Conservation (phyloP, 371 early-diverging fungal species). For the Zancudomyces culisetae region DNA sequence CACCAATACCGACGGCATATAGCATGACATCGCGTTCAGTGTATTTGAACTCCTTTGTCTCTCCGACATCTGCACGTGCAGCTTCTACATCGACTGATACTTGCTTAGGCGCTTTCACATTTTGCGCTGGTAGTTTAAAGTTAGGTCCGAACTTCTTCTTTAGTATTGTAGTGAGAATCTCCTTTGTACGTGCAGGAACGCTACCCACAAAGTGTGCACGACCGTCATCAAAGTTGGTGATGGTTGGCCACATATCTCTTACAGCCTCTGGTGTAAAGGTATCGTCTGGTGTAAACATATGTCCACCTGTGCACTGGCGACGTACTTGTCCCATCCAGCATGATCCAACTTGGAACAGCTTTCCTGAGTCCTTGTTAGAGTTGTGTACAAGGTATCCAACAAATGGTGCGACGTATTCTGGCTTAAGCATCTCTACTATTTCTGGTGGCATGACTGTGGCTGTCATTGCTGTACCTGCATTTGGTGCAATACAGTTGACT, state of each 20-base stretch:
- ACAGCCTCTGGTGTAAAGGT: conserved; percentile 71
- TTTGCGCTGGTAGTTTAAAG: too few relatives aligned
- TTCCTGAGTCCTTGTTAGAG: conserved; percentile 62
- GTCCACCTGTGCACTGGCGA: conserved; percentile 77
- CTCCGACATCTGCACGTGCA: conserved; percentile 28
- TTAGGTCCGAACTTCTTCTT: not conserved
- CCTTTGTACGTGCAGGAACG: conserved; percentile 15
- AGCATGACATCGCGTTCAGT: conserved; percentile 74
- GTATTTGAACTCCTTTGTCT: conserved; percentile 40
- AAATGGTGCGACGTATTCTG: conserved; percentile 90
- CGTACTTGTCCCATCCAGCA: conserved; percentile 86
- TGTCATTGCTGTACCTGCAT: conserved; percentile 96
- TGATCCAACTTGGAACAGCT: conserved; percentile 83
- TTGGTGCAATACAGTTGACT: conserved; percentile 87
- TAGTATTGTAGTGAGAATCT: conserved; percentile 12
- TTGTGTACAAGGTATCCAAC: conserved; percentile 88
- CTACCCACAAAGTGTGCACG: conserved; percentile 34
- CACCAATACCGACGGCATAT: conserved; percentile 84
- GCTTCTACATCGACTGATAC: conserved; percentile 39
- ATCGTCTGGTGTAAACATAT: conserved; percentile 71
- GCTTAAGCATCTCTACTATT: conserved; percentile 77
- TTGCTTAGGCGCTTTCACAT: too few relatives aligned
- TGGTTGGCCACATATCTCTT: conserved; percentile 44
- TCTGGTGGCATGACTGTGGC: conserved; percentile 91
- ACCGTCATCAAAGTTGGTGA: conserved; percentile 81